Evolutionary conservation across 1,139 yeast species (phyloP), one percentile per base, ranked within the genome.

Genomic region (Ogataea hybrid): DNA sequence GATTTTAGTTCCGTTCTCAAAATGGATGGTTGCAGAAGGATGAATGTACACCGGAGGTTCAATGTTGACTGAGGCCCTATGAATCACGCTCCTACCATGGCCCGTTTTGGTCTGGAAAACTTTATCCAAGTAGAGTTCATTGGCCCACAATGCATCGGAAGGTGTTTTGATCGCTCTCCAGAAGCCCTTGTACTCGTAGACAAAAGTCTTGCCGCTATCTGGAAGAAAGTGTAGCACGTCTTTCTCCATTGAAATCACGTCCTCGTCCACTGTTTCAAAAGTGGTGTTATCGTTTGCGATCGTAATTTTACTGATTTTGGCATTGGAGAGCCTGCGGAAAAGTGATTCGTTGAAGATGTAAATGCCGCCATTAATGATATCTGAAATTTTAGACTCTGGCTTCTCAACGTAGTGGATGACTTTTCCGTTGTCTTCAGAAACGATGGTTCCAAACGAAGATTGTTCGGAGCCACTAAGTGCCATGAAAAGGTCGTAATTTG

Each of bases 101-200:
- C 42, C 39, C 4, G 54, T 42, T n/a, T 27, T 21, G 15, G 32
- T 35, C 61, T 70, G 68, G 57, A 64, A 52, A 51, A 64, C 53
- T 61, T 71, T 56, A 57, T 73, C 59, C 42, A 79, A 62, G 56
- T 77, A 79, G 44, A 79, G 68, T 41, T 76, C 73, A 57, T 79
- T 79, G 22, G 84, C 84, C 40, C 79, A 75, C 29, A 80, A 66
- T 4, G 86, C 84, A 32, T 80, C 76, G 4, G 81, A 75, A 4
- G 86, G 84, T 31, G 79, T 77, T 63, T 80, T 80, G 58, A 80
- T 71, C 57, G 81, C 84, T 46, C 80, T 72, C 85, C 85, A 80
- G 59, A 75, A 78, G 28, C 76, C 78, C 44, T 70, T 70, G 35
- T 79, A 70, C 48, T 73, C 77, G 59, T 66, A 76, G 34, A 73